Evolutionary conservation across 192 early-diverging fungal genomes (phyloP), one percentile per base, ranked within the genome.

Genomic region (Oehlia diaphana): DNA sequence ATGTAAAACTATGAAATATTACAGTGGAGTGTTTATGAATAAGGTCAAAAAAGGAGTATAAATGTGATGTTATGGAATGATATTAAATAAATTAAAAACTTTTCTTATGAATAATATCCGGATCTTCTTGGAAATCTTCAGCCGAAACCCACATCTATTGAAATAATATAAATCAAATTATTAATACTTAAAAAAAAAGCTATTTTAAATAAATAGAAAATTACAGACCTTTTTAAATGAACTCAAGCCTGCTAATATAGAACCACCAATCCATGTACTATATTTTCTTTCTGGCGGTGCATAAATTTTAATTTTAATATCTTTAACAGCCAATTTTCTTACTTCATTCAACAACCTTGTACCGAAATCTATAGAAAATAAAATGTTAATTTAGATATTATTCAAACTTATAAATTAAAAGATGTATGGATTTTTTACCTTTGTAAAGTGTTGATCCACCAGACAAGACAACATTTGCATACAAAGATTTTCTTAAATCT

Each of bases 241-340:
- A 86, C 94, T 95, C 76, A 98, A 90, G 12, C 94, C 94, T 9
- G 96, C 96, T 65, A 98, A 81, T 88, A 99, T 98, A 42, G 94
- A 95, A 1, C 97, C 97, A 72, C 97, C 98, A 80, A 98, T 97
- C 97, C 98, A 99, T 39, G 97, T 98, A 39, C 94, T 94, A 86
- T 97, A 99, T 84, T 96, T 98, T 77, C 98, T 93, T 89, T 99
- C 98, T 35, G 95, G 97, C 62, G 96, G 97, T 0, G 97, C 97
- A 47, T 92, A 96, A 79, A 99, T 98, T 83, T 96, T 98, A 83
- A 99, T 97, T 87, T 98, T 99, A 81, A 95, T 89, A 80, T 98
- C 97, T 82, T 96, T 96, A 58, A 95, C 82, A 8, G 96, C 94
- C 77, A 96, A 85, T 81, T 93, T 95, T 77, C 94, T 95, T 72